phyloP scores from a whole-genome alignment of 1,284 basidiomycete species.

The Ganoderma meredithae region DNA sequence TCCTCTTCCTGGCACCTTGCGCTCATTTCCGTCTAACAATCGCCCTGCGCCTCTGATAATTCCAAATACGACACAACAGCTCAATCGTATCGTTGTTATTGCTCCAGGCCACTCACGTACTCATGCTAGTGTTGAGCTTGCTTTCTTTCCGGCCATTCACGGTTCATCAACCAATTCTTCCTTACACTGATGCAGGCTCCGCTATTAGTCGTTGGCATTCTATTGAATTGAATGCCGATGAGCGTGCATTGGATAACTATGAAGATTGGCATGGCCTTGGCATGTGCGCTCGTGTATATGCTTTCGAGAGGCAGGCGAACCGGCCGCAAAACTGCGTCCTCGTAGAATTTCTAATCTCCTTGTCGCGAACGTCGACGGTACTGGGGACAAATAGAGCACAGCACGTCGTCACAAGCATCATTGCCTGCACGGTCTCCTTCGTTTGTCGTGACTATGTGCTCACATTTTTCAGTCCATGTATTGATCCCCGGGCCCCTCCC shows the following conservation, averaged over 20 bases:
- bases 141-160: background rate
- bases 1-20: too few species aligned
- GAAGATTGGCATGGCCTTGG: background rate
- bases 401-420: background rate
- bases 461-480: background rate
- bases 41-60: too few species aligned
- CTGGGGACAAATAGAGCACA: background rate
- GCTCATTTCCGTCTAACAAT: too few species aligned
- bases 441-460: background rate
- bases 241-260: background rate
- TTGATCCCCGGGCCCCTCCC: background rate
- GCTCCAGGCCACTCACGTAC: background rate
- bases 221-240: background rate
- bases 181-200: background rate
- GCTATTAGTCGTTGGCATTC: background rate
- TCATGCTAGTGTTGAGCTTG: background rate
- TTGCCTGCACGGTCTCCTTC: background rate
- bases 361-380: background rate
- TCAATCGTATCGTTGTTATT: background rate
- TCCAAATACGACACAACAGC: too few species aligned
- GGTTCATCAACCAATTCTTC: background rate
- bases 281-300: background rate
- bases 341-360: background rate
- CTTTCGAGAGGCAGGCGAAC: background rate
- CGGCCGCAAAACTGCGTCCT: background rate